phyloP scores from a whole-genome alignment of 2,329 filamentous ascomycete genomes.

The Xylariaceae sp. region DNA sequence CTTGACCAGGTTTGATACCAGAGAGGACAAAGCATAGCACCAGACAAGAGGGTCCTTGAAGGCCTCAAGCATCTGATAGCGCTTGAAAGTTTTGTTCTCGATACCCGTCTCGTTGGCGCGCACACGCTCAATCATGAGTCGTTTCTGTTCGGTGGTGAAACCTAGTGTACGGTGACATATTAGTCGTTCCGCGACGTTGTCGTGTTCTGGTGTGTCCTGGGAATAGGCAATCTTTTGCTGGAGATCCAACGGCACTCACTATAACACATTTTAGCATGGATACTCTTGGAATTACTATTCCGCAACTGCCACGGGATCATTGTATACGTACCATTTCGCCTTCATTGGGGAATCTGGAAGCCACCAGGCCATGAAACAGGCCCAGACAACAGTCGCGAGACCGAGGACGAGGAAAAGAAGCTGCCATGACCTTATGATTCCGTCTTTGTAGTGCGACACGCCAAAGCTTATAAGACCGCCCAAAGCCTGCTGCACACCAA shows the following conservation, averaged over 20 bases:
- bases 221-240: too few species aligned
- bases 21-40: slow-evolving; percentile 25
- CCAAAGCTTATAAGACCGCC: slow-evolving; percentile 41
- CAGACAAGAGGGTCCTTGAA: slow-evolving; percentile 34
- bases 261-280: too few species aligned
- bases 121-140: slow-evolving; percentile 34
- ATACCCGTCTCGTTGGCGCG: slow-evolving; percentile 35
- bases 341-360: slow-evolving; percentile 50
- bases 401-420: slow-evolving; percentile 41
- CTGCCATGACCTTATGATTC: too few species aligned
- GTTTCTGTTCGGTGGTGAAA: slow-evolving; percentile 39
- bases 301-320: too few species aligned
- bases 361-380: slow-evolving; percentile 33
- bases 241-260: too few species aligned
- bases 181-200: too few species aligned
- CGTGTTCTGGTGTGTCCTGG: too few species aligned
- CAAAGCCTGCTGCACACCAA: slow-evolving; percentile 36
- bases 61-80: slow-evolving; percentile 34
- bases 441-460: slow-evolving; percentile 34
- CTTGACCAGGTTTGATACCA: slow-evolving; percentile 27
- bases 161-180: too few species aligned
- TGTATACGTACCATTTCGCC: too few species aligned
- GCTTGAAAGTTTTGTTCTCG: slow-evolving; percentile 33
- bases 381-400: slow-evolving; percentile 32
- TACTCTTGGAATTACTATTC: too few species aligned